Base-by-base conservation (phyloP, 768 basidiomycete genomes). In the Xerocomus brunneocitrinus region DNA sequence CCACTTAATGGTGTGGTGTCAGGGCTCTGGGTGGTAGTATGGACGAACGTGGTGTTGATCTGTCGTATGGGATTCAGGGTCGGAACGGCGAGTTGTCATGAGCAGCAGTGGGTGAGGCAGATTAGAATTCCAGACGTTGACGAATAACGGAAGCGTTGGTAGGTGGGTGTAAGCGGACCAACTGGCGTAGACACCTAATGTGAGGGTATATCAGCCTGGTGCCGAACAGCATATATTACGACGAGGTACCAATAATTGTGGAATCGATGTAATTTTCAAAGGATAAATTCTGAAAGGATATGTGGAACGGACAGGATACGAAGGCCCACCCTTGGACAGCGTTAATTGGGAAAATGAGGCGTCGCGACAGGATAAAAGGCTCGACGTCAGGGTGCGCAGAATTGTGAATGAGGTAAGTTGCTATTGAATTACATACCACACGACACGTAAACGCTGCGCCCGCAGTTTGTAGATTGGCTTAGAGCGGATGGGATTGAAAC, bases 1-100 rank as follows among this genome's bases (percentile, higher is more conserved):
- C 41, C 57, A 44, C 36, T 39, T 39, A 52, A 47, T 34, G 44
- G 19, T 28, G n/a, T 44, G 32, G 28, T 24, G n/a, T 19, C 41
- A 60, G 56, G 54, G 61, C 30, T 48, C 19, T 41, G 56, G 58
- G 51, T 36, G 43, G 42, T 38, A 25, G 44, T 7, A 16, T 36
- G 6, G 7, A 56, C 41, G 34, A 52, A 36, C 24, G 39, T 49
- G 45, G 36, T 27, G 16, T 16, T 9, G 16, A 19, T 28, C 25
- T 28, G 7, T 42, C 9, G 25, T 6, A 40, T 19, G 22, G 6
- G 41, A 39, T 27, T 41, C 27, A 27, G 19, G 28, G 16, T 28
- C 8, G 16, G 42, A 41, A 4, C 12, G 5, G 40, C 6, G 12
- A 12, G 19, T 40, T 40, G 19, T 40, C 9, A 4, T 39, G 22